Evolutionary conservation across 2,329 filamentous ascomycete genomes (phyloP).

Genomic region (Botrytis pseudocinerea): DNA sequence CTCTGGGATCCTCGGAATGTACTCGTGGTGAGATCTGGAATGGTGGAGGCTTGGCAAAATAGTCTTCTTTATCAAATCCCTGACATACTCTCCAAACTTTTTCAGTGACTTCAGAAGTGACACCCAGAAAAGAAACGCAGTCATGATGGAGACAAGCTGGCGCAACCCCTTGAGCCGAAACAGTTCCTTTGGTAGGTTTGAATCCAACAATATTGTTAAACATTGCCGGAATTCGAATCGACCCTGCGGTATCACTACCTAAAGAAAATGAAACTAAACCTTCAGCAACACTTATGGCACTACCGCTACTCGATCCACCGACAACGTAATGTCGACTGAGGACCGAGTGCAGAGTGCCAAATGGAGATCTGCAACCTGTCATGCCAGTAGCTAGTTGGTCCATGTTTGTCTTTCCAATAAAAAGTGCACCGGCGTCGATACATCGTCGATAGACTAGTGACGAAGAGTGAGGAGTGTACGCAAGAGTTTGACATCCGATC

Average conservation of each 20-base stretch:
- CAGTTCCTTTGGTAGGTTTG: slow-evolving; percentile 52
- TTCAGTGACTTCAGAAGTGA: slow-evolving; percentile 49
- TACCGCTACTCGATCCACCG: slow-evolving; percentile 56
- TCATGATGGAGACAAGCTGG: slow-evolving; percentile 56
- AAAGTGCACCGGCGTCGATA: slow-evolving; percentile 53
- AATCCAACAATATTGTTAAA: slow-evolving; percentile 53
- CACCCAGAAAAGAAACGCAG: slow-evolving; percentile 52
- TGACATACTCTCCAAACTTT: slow-evolving; percentile 50
- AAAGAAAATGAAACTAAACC: slow-evolving; percentile 54
- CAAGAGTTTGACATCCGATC: slow-evolving; percentile 48
- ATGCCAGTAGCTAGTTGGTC: slow-evolving; percentile 58
- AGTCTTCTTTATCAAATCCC: slow-evolving; percentile 49
- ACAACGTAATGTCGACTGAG: slow-evolving; percentile 51
- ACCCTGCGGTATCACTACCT: slow-evolving; percentile 55
- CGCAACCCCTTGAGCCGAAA: slow-evolving; percentile 49
- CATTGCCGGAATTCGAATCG: slow-evolving; percentile 51
- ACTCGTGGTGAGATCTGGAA: background rate
- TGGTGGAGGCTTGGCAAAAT: slow-evolving; percentile 48
- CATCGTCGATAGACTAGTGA: slow-evolving; percentile 50
- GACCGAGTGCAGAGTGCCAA: slow-evolving; percentile 51
- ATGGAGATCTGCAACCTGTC: slow-evolving; percentile 56
- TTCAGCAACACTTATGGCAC: slow-evolving; percentile 52
- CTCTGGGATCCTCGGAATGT: slow-evolving; percentile 29
- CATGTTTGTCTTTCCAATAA: slow-evolving; percentile 57
- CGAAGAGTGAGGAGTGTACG: slow-evolving; percentile 48